Base-by-base conservation (phyloP, 83 land plant species). In the Thuja plicata region DNA sequence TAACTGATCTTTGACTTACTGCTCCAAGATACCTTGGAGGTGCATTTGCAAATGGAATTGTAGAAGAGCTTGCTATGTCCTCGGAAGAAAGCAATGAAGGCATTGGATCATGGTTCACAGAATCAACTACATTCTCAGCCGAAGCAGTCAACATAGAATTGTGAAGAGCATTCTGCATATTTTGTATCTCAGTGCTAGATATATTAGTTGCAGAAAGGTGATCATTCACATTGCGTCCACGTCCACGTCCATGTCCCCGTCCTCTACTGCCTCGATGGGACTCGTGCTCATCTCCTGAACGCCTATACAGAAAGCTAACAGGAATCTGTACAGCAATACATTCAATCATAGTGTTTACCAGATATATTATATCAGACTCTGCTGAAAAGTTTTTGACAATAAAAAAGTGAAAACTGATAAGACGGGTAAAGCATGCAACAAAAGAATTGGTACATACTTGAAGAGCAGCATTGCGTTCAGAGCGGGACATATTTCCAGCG, bases 401-500 rank as follows among this genome's bases (percentile, higher is more conserved):
- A 15, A 19, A 54, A 54, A 54, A 15, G 17, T 54, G 5, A 17
- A 86, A 32, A 86, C 50, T 34, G 81, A n/a, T 73, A n/a, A 32
- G 48, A 76, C 3, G 0, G 77, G 35, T n/a, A 32, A 73, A 8
- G 77, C 37, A 73, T 73, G 35, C 32, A 11, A 12, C 77, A 32
- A 85, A 38, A 87, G 24, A 89, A n/a, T 57, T 24, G 9, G 62
- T 34, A 21, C 81, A 84, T 81, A 96, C 99, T 98, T 97, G 96
- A 77, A 97, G 94, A 81, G 94, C 99, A 90, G 99, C 98, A 93
- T 94, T 95, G 37, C 99, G 94, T 79, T 97, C 89, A 66, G 99
- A 91, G 46, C 97, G 94, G 71, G 99, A 97, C 98, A 97, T 95
- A 76, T 91, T 94, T 17, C 99, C 99, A 54, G 99, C 99, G 93